Percentiles rank a stretch among this genome's conserved stretches.
Conservation (phyloP, 2,329 filamentous ascomycete genomes). For the Fusarium udum region DNA sequence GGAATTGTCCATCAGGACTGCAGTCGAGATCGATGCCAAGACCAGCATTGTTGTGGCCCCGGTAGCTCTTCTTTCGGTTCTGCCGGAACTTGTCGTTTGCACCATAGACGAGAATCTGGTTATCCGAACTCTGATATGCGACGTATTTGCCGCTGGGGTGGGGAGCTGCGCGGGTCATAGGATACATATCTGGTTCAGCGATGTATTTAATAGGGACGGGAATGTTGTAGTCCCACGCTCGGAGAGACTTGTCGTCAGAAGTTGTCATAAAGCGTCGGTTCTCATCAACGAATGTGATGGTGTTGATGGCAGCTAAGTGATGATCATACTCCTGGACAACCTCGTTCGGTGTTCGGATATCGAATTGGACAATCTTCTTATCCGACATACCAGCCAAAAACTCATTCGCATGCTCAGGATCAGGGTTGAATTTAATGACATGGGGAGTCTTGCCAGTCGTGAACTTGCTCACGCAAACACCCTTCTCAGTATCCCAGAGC, state of each 20-base stretch:
- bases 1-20: slow-evolving; percentile 90
- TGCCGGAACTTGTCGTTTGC: slow-evolving; percentile 95
- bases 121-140: slow-evolving; percentile 91
- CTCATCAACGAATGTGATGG: slow-evolving; percentile 94
- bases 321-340: slow-evolving; percentile 98
- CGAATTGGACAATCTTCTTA: slow-evolving; percentile 98
- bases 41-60: slow-evolving; percentile 94
- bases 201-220: slow-evolving; percentile 99
- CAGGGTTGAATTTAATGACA: slow-evolving; percentile 92
- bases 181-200: slow-evolving; percentile 97
- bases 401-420: slow-evolving; percentile 79
- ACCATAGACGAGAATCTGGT: slow-evolving; percentile 96
- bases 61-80: slow-evolving; percentile 96
- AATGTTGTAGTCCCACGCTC: slow-evolving; percentile 98
- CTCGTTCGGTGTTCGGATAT: slow-evolving; percentile 79
- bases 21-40: slow-evolving; percentile 91
- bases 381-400: slow-evolving; percentile 98
- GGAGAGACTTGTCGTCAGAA: slow-evolving; percentile 93
- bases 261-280: slow-evolving; percentile 97
- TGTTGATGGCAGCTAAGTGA: slow-evolving; percentile 97
- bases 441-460: slow-evolving; percentile 95
- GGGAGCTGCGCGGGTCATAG: slow-evolving; percentile 83
- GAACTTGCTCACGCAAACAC: slow-evolving; percentile 86
- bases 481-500: slow-evolving; percentile 97
- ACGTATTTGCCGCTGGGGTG: slow-evolving; percentile 95